These are phyloP conservation scores for Fusarium devonianum DNA, from an alignment of 2,329 filamentous ascomycete genomes.

Conservation along the genomic window DNA sequence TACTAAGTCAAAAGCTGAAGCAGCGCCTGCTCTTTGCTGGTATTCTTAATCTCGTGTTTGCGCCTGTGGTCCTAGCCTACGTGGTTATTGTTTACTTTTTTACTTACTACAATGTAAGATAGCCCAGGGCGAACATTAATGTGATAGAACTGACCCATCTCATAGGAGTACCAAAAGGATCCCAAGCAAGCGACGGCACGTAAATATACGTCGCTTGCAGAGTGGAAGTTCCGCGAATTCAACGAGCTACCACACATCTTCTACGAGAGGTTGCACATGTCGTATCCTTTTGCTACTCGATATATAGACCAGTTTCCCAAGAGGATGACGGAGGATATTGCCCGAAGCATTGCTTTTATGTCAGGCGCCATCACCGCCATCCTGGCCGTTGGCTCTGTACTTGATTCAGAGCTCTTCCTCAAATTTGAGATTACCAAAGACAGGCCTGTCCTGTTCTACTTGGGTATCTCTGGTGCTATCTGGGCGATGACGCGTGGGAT, in stretches of 20 bases:
- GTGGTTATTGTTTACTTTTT: slow-evolving; percentile 91
- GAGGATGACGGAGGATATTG: slow-evolving; percentile 86
- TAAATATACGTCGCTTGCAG: slow-evolving; percentile 89
- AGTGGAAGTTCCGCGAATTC: slow-evolving; percentile 99
- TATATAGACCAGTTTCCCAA: slow-evolving; percentile 98
- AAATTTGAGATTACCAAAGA: slow-evolving; percentile 91
- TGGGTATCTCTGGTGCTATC: slow-evolving; percentile 80
- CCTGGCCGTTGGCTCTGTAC: slow-evolving; percentile 80
- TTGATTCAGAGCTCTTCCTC: slow-evolving; percentile 90
- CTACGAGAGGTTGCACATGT: slow-evolving; percentile 88
- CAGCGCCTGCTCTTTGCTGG: slow-evolving; percentile 83
- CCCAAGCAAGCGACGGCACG: slow-evolving; percentile 82
- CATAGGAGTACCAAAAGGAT: slow-evolving; percentile 91
- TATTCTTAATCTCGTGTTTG: slow-evolving; percentile 83
- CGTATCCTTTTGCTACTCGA: slow-evolving; percentile 87
- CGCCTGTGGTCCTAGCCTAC: slow-evolving; percentile 87
- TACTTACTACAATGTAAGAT: slow-evolving; percentile 85
- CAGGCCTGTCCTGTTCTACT: slow-evolving; percentile 88
- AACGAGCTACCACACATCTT: slow-evolving; percentile 96
- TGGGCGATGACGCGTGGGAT: slow-evolving; percentile 85
- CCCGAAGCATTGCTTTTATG: slow-evolving; percentile 85
- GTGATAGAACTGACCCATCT: slow-evolving; percentile 6
- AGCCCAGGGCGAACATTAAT: too few relatives aligned
- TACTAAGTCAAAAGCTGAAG: slow-evolving; percentile 79
- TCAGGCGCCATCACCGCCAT: slow-evolving; percentile 87